Percentiles rank a stretch among this genome's conserved stretches.
phyloP scores from a whole-genome alignment of 805 yeast species.

The Sugiyamaella valdiviana region DNA sequence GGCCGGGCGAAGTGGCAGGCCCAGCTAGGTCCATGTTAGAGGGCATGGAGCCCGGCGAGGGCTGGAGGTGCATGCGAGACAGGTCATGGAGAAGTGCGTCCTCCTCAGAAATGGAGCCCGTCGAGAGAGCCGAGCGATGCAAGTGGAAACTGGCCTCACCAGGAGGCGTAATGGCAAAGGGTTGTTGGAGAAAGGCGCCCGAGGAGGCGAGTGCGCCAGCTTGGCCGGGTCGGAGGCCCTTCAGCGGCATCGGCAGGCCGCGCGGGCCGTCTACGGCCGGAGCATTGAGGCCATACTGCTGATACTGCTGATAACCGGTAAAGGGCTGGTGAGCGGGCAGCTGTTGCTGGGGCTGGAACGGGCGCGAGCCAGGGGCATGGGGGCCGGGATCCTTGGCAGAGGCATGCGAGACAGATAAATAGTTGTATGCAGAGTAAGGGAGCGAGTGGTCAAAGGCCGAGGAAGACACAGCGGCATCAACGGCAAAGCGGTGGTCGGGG shows the following conservation, averaged over 20 bases:
- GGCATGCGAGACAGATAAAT: slow-evolving; percentile 1
- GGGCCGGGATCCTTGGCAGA: no score
- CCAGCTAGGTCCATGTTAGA: not conserved
- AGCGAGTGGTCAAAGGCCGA: no score
- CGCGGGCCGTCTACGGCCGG: not conserved
- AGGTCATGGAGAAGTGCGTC: not conserved
- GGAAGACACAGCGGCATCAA: not conserved
- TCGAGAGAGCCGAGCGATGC: not conserved
- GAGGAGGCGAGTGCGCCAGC: not conserved
- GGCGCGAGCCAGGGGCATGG: not conserved
- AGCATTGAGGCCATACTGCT: no score
- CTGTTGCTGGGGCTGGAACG: not conserved
- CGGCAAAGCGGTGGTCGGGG: slow-evolving; percentile 7
- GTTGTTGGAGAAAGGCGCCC: not conserved
- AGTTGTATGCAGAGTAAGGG: not conserved
- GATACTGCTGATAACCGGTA: no score
- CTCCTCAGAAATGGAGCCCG: not conserved
- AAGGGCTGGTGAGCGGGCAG: no score
- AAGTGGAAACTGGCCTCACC: not conserved
- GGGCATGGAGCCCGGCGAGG: not conserved
- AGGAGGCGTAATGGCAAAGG: slow-evolving; percentile 4
- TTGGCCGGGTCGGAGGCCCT: no score
- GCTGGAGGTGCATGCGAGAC: not conserved
- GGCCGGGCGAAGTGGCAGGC: not conserved
- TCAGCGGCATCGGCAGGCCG: not conserved